Evolutionary conservation across 768 basidiomycete species (phyloP).

Genomic region (Mycena polygramma): DNA sequence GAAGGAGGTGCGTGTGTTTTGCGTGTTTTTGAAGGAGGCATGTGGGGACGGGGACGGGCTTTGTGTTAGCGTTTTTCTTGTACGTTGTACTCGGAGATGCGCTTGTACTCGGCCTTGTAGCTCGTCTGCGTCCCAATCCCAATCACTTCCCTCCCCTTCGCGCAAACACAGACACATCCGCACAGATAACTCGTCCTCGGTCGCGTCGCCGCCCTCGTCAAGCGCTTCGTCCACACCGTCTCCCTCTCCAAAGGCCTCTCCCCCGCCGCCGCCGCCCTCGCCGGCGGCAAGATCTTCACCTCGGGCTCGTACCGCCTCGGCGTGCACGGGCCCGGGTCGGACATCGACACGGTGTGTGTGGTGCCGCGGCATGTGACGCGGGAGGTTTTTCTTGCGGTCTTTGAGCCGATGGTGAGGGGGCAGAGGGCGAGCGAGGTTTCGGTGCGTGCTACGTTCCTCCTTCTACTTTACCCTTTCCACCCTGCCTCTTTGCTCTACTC

Average conservation of each 20-base stretch:
- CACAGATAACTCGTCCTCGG: conserved; percentile 93
- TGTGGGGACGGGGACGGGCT: too few species aligned
- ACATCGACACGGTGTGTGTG: conserved; percentile 99
- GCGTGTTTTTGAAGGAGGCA: too few species aligned
- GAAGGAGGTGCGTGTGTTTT: too few species aligned
- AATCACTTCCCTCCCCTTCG: too few species aligned
- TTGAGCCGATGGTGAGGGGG: conserved; percentile 89
- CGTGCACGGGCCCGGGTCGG: conserved; percentile 94
- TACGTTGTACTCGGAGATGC: too few species aligned
- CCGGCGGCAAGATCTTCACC: conserved; percentile 97
- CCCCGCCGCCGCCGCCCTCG: conserved; percentile 79
- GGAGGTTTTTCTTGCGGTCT: conserved; percentile 95
- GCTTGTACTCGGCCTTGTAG: too few species aligned
- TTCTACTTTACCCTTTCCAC: too few species aligned
- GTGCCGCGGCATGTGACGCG: conserved; percentile 96
- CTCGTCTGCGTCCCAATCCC: too few species aligned
- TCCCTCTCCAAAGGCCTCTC: conserved; percentile 57
- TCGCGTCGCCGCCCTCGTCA: conserved; percentile 88
- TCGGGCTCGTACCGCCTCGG: conserved; percentile 98
- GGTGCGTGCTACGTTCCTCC: conserved; percentile 62
- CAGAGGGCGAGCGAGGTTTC: conserved; percentile 91
- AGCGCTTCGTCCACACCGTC: conserved; percentile 90
- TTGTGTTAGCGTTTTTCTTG: too few species aligned
- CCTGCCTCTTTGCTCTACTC: too few species aligned
- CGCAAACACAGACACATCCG: too few species aligned